Evolutionary conservation across 352 stramenopile species (phyloP), one percentile per base, ranked within the genome.

Genomic region (Pythium plurisporium): DNA sequence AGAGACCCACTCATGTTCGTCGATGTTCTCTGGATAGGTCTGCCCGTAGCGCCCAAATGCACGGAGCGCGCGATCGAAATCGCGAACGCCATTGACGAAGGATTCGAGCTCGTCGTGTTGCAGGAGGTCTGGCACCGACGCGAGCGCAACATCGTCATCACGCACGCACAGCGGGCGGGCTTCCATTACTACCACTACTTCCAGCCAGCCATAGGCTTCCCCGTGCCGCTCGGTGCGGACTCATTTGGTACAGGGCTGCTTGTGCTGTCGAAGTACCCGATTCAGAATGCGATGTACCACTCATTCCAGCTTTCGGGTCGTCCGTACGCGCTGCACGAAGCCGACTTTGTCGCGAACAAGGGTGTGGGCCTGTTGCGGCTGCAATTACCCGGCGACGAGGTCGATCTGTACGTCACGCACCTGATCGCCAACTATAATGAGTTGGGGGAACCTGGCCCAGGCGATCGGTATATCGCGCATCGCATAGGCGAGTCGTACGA

Each of bases 101-200:
- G 70, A 55, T 89, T 74, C 36, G 82, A 92, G 30, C 66, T 92
- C n/a, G 79, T 92, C n/a, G 78, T 88, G 47, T 61, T 92, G 49
- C 82, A 92, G 53, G 82, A 92, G 59, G 86, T 92, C 34, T 92
- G 82, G 82, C 82, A 92, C 54, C 64, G 80, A 19, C 82, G 82
- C 56, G 82, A 92, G 67, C 81, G 81, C 36, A 83, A 87, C 62
- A 67, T 89, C 25, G 69, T 92, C 61, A 76, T 92, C 52, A 45
- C 65, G 29, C 73, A 73, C 50, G 82, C 79, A 9, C 62, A 86
- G 54, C 53, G 78, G 27, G 72, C 62, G 5, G 82, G 82, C 0
- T 87, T 87, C 59, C 55, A 75, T 37, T 92, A 85, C 62, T 89
- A 89, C 65, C 82, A 92, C 67, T 92, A 92, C 72, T 92, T 92